Percentiles rank a stretch among this genome's conserved stretches.
Evolutionary conservation across 2,329 filamentous ascomycete species (phyloP).

Genomic region (Fusarium circinatum): DNA sequence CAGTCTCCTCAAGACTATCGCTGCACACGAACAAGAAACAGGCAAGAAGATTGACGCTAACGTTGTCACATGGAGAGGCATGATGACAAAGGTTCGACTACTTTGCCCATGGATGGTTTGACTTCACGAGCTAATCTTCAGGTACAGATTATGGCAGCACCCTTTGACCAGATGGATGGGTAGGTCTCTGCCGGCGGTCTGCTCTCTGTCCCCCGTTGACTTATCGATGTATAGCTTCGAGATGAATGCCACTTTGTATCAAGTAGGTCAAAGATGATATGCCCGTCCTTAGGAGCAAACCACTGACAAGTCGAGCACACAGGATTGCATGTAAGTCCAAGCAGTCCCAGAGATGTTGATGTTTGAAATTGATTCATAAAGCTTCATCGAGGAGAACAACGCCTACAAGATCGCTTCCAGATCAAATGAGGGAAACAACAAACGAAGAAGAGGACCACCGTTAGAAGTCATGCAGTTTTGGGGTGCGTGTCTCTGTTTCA

Average conservation of each 20-base stretch:
- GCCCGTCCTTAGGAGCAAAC: background rate
- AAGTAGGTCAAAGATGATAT: slow-evolving; percentile 68
- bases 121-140: slow-evolving; percentile 5
- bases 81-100: slow-evolving; percentile 89
- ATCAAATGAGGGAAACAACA: slow-evolving; percentile 59
- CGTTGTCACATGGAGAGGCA: slow-evolving; percentile 92
- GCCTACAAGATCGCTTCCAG: slow-evolving; percentile 73
- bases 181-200: slow-evolving; percentile 51
- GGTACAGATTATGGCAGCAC: slow-evolving; percentile 82
- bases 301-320: slow-evolving; percentile 33
- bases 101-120: background rate
- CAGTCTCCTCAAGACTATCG: slow-evolving; percentile 80
- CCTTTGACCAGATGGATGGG: slow-evolving; percentile 85
- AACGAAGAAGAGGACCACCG: slow-evolving; percentile 56
- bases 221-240: slow-evolving; percentile 72
- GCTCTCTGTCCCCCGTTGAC: slow-evolving; percentile 1
- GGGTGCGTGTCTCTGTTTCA: slow-evolving; percentile 63
- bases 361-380: slow-evolving; percentile 49
- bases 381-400: slow-evolving; percentile 94
- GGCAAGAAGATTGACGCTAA: slow-evolving; percentile 77
- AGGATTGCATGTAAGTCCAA: slow-evolving; percentile 64
- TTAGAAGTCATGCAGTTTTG: slow-evolving; percentile 91
- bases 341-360: background rate
- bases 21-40: slow-evolving; percentile 75
- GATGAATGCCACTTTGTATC: slow-evolving; percentile 93